Base-by-base conservation (phyloP, 768 basidiomycete genomes). In the Mycena crocata region DNA sequence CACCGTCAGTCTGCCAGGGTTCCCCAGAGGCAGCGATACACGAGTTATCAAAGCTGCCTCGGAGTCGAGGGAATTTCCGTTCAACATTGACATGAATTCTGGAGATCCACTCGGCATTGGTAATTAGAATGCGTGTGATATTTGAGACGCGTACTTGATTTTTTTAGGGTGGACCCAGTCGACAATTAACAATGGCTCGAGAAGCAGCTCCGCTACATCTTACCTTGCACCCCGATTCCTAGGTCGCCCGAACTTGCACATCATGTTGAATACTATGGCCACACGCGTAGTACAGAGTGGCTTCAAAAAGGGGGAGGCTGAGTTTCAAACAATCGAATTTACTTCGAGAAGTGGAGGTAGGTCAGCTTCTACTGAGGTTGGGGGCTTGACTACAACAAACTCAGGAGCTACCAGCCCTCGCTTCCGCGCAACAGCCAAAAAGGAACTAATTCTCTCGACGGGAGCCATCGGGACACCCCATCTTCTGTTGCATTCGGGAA, bases 241-340 rank as follows among this genome's bases (percentile, higher is more conserved):
- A 3, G 15, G 30, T n/a, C 56, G 62, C 28, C 48, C 63, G 12
- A 74, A 74, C 44, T 42, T 74, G 32, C 64, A 71, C 24, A 63
- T 74, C 46, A 35, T 72, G 42, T 52, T 72, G 46, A 67, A 72
- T 39, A 66, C 71, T 2, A 24, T 30, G n/a, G 71, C 69, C 34
- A 68, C 73, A 21, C 71, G 73, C 23, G 51, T 74, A 10, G 57
- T 72, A 5, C 64, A 46, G 35, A 50, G 49, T 24, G 40, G 35
- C 0, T 17, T 55, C n/a, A n/a, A n/a, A n/a, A n/a, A n/a, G 5
- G 42, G 56, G 8, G 34, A 54, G n/a, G 50, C 46, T 8, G 24
- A 37, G 5, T 68, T 74, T 48, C 64, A 57, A 32, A 67, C 63
- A 0, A 70, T 74, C 3, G 69, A 74, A 58, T 61, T 67, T 35